Evolutionary conservation across 306 rosid genomes (phyloP).

Genomic region (Medicago lupulina): DNA sequence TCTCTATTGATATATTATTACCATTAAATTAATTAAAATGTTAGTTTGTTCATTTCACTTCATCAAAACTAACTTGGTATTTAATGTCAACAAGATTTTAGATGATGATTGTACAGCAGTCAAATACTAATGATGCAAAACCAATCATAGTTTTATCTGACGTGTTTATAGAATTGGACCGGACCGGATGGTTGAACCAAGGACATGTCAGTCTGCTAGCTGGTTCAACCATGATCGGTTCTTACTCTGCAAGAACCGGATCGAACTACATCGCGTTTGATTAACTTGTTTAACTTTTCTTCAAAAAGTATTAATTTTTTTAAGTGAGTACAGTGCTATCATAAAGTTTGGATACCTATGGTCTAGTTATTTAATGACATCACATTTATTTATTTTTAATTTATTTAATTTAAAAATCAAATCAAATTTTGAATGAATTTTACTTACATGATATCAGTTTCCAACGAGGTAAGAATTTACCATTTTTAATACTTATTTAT

Average conservation of each 20-base stretch:
- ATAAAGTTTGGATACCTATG: too few relatives aligned
- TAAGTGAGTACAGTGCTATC: too few relatives aligned
- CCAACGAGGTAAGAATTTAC: too few relatives aligned
- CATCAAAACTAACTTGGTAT: neutral
- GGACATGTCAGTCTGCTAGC: neutral
- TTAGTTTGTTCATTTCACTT: neutral
- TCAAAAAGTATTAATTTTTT: too few relatives aligned
- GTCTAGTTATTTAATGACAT: too few relatives aligned
- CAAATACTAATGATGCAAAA: neutral
- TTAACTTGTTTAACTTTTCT: neutral
- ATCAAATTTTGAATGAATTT: too few relatives aligned
- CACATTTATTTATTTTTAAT: too few relatives aligned
- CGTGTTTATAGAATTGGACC: neutral
- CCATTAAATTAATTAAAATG: conserved; percentile 6
- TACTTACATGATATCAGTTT: too few relatives aligned
- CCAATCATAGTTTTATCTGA: neutral
- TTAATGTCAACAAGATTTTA: neutral
- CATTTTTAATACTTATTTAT: neutral
- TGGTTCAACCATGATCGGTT: neutral
- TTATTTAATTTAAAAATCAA: too few relatives aligned
- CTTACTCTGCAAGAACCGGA: neutral
- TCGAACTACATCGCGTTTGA: neutral
- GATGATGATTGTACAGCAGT: too few relatives aligned
- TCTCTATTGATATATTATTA: neutral
- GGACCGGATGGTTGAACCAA: neutral